These are phyloP conservation scores for Thelonectria rubi DNA, from an alignment of 2,329 filamentous ascomycete species.

Conservation along the genomic window DNA sequence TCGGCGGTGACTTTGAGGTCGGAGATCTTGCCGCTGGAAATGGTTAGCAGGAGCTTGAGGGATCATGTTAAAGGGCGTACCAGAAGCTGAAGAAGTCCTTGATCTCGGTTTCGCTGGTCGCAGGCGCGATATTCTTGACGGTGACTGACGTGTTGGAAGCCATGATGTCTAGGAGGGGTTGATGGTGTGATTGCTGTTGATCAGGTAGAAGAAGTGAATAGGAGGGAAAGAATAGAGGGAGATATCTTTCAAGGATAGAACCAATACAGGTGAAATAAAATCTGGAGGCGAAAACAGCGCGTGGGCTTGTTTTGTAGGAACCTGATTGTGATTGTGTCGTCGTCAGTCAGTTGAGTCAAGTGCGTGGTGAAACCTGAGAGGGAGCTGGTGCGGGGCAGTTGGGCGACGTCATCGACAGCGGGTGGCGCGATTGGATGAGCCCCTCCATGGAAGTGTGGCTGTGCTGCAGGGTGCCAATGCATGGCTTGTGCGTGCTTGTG, in stretches of 20 bases:
- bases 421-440: constrained; percentile 38
- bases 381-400: constrained; percentile 43
- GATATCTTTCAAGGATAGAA: constrained; percentile 1
- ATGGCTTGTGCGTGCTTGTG: background rate
- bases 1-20: constrained; percentile 77
- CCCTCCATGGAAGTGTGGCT: constrained; percentile 29
- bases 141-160: constrained; percentile 73
- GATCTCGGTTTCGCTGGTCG: constrained; percentile 90
- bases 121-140: constrained; percentile 86
- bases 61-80: constrained; percentile 57
- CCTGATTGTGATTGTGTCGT: constrained; percentile 8
- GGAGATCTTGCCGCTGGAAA: constrained; percentile 84
- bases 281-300: background rate
- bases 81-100: constrained; percentile 97
- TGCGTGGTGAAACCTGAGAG: constrained; percentile 28
- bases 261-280: background rate
- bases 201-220: background rate
- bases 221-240: constrained; percentile 4
- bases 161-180: constrained; percentile 53
- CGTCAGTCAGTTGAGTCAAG: constrained; percentile 17
- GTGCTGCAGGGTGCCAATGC: constrained; percentile 17
- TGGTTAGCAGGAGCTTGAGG: constrained; percentile 30
- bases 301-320: constrained; percentile 18
- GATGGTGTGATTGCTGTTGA: constrained; percentile 12
- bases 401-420: constrained; percentile 42